These are phyloP conservation scores for Botryotinia globosa DNA, from an alignment of 2,329 filamentous ascomycete genomes.

Conservation along the genomic window DNA sequence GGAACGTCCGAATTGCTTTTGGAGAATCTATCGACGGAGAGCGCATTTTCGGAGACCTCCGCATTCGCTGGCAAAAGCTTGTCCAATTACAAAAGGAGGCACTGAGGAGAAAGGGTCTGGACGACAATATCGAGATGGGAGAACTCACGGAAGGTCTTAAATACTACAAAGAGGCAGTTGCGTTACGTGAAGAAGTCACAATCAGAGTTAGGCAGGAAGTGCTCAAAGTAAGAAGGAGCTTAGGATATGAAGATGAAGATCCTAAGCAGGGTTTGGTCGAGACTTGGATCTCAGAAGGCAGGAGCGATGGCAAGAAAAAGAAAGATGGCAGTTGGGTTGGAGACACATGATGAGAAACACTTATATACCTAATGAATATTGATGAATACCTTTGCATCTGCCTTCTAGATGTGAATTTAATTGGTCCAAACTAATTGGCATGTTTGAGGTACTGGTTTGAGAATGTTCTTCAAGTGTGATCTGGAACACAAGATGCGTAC, in stretches of 20 bases:
- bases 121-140: constrained; percentile 47
- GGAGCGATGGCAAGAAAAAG: constrained; percentile 22
- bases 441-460: not conserved
- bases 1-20: constrained; percentile 70
- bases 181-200: constrained; percentile 77
- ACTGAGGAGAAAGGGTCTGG: constrained; percentile 37
- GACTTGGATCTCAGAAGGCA: constrained; percentile 62
- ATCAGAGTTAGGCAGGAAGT: constrained; percentile 75
- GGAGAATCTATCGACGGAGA: constrained; percentile 76
- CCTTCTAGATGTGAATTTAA: not conserved
- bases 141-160: constrained; percentile 64
- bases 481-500: not conserved
- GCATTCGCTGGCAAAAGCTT: constrained; percentile 70
- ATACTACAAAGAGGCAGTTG: constrained; percentile 70
- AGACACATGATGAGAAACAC: constrained; percentile 13
- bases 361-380: not conserved
- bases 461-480: not conserved
- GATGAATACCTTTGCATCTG: not conserved
- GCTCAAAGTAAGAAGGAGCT: constrained; percentile 66
- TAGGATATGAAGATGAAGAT: constrained; percentile 74
- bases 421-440: not conserved
- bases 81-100: constrained; percentile 50
- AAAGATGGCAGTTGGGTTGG: constrained; percentile 27
- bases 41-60: constrained; percentile 71
- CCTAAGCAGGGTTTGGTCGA: constrained; percentile 72